Percentiles rank a stretch among this genome's conserved stretches.
Evolutionary conservation across 139 green algal species (phyloP).

Genomic region (Coccomyxa sp.): DNA sequence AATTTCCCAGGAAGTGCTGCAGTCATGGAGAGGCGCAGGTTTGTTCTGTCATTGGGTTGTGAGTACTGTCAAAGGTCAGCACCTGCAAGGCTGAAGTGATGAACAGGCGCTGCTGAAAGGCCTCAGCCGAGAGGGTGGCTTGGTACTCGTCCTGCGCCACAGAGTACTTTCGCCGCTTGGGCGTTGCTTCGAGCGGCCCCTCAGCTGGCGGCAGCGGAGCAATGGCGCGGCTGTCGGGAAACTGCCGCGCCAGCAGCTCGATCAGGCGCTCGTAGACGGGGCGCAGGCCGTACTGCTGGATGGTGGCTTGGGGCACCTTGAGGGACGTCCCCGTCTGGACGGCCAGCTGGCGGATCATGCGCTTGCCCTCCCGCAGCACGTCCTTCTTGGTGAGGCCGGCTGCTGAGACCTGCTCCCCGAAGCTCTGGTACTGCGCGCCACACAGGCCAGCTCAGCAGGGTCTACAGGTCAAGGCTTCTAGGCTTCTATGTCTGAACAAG

Average conservation of each 20-base stretch:
- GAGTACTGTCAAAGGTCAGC: neutral
- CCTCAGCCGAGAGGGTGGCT: no score
- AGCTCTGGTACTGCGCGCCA: neutral
- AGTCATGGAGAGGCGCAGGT: neutral
- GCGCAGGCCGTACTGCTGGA: neutral
- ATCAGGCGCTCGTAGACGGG: neutral
- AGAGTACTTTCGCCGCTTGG: no score
- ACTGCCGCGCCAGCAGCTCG: no score
- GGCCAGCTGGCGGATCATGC: conserved; percentile 4
- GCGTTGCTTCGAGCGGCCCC: neutral
- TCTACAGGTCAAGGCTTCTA: neutral
- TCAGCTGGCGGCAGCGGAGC: no score
- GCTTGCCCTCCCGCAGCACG: conserved; percentile 9
- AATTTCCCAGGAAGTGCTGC: neutral
- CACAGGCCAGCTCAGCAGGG: neutral
- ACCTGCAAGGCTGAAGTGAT: neutral
- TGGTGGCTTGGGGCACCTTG: neutral
- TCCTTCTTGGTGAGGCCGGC: conserved; percentile 9
- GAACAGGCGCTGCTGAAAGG: neutral
- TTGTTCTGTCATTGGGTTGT: neutral
- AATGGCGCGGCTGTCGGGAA: neutral
- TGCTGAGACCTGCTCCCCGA: conserved; percentile 1
- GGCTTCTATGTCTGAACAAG: neutral
- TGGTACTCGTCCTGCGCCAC: neutral
- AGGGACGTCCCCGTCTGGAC: conserved; percentile 3